Evolutionary conservation across 2,329 filamentous ascomycete species (phyloP), one percentile per base, ranked within the genome.

Genomic region (Dactylellina drechsleri): DNA sequence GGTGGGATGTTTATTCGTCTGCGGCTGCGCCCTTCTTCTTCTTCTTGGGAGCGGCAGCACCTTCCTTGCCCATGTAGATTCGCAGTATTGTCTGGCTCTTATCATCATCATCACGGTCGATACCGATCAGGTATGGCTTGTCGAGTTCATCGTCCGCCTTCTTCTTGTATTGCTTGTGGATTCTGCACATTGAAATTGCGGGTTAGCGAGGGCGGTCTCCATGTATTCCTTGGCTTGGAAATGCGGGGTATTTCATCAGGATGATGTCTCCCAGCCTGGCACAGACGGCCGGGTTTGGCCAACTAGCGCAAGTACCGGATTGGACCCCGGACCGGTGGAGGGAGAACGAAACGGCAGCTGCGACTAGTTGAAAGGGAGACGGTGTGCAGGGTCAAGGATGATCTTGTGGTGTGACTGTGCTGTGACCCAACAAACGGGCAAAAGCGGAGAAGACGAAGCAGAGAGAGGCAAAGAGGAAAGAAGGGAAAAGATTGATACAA

Each of bases 81-180:
- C 96, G 85, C 80, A 98, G 87, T 77, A 89, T 88, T 65, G 92
- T 94, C 89, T 92, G 97, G 81, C 89, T 92, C n/a, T 56, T 52
- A 83, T 96, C 92, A 79, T 96, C 91, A 82, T 91, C 92, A 84
- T 97, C 91, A 93, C 93, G 97, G 86, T 97, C 93, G 85, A 98
- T 97, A 78, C 94, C 94, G 80, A 90, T 90, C 79, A 98, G 90
- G 86, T 93, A 92, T 77, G 93, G 92, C 78, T 87, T 86, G 66
- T 94, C 91, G 76, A 98, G 86, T 83, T 97, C 94, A 82, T 98
- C 94, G 80, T 98, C 94, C 76, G 90, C 87, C 93, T 97, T 79
- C 76, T 66, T 28, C 58, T 59, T 61, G 12, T 66, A 20, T 60
- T 65, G 58, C 61, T 60, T 80, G 68, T 80, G 79, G 59, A 73